Conservation (phyloP, 352 stramenopile genomes). For the Globisporangium irregulare region DNA sequence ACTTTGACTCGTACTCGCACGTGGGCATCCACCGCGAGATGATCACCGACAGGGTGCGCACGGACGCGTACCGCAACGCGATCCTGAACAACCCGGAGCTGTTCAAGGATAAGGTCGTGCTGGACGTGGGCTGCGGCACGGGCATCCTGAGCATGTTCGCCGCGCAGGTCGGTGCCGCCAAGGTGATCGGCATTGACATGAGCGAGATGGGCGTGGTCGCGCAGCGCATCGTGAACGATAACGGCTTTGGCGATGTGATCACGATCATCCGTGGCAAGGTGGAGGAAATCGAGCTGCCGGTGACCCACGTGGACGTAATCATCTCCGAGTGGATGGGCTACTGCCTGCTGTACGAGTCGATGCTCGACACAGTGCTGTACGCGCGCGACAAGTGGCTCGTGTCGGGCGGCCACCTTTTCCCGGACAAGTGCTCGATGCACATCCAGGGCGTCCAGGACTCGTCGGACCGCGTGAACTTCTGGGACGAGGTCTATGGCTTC, state of each 20-base stretch:
- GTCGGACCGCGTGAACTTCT: slow-evolving; percentile 85
- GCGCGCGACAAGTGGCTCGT: slow-evolving; percentile 96
- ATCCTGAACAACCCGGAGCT: slow-evolving; percentile 97
- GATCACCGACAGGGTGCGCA: slow-evolving; percentile 90
- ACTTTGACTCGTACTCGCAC: slow-evolving; percentile 98
- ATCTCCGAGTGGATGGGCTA: slow-evolving; percentile 99
- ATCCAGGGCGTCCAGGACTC: slow-evolving; percentile 81
- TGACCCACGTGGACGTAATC: slow-evolving; percentile 96
- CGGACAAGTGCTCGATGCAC: slow-evolving; percentile 96
- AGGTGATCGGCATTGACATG: slow-evolving; percentile 95
- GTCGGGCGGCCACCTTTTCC: slow-evolving; percentile 93
- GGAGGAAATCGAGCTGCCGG: slow-evolving; percentile 90
- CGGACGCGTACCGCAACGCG: slow-evolving; percentile 95
- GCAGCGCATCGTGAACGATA: slow-evolving; percentile 92
- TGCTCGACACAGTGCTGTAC: slow-evolving; percentile 97
- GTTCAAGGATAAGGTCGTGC: slow-evolving; percentile 96
- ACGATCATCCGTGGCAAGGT: slow-evolving; percentile 96
- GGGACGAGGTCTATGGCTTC: slow-evolving; percentile 98
- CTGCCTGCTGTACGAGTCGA: slow-evolving; percentile 97
- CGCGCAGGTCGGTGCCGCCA: slow-evolving; percentile 81
- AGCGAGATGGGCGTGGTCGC: slow-evolving; percentile 95
- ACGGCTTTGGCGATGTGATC: slow-evolving; percentile 89
- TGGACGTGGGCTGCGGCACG: slow-evolving; percentile 97
- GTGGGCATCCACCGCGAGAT: slow-evolving; percentile 98
- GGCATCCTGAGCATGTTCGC: slow-evolving; percentile 98